Evolutionary conservation across 345 rosid species (phyloP), one percentile per base, ranked within the genome.

Genomic region (Citropsis articulata): DNA sequence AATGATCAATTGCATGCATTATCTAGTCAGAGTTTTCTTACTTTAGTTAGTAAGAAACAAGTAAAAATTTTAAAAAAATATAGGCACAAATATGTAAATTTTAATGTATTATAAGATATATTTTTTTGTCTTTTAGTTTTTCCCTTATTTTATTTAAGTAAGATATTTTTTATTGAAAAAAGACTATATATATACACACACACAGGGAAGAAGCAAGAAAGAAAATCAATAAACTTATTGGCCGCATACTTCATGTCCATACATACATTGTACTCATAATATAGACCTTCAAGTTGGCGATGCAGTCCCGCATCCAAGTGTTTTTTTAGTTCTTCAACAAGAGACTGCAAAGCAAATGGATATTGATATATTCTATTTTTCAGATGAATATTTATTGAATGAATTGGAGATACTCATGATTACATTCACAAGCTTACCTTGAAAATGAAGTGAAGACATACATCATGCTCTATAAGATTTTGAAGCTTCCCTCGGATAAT

Each of bases 401-500:
- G 48, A 55, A 8, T 12, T 83, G 13, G 62, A 45, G 14, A 4
- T 53, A 9, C 21, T 27, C 33, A 12, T 53, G 22, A 53, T 53
- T 53, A 1, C 57, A 18, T 18, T 27, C 40, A 18, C 28, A 48
- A 13, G 10, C 70, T 22, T 76, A 87, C 92, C 86, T 73, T 75
- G 27, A 87, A 85, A 48, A 89, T 84, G 61, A 81, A 91, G 10
- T 83, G 83, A 0, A 88, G 84, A 8, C 89, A 86, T 50, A 91
- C 90, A 71, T 88, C 81, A 72, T 89, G 90, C 81, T 89, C 92
- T 42, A 82, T 85, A 24, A 91, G 88, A 66, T 73, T 86, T 71
- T 84, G 90, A 73, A 89, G 90, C 84, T 86, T 86, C 57, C 89
- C 87, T 0, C 88, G 87, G 75, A 91, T 86, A 12, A 83, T 77